phyloP scores from a whole-genome alignment of 768 basidiomycete species.

The Agaricus bisporus region DNA sequence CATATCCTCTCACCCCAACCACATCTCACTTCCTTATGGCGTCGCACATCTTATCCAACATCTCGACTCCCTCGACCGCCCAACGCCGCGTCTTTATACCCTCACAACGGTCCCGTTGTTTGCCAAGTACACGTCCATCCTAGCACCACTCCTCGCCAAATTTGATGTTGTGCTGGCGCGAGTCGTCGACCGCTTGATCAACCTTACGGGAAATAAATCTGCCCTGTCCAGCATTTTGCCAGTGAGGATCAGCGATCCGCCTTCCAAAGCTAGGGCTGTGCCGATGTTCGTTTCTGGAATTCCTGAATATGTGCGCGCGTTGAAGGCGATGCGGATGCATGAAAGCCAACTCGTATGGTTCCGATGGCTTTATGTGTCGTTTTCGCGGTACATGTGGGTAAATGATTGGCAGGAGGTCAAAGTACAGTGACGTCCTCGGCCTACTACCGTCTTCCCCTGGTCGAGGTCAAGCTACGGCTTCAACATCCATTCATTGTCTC shows the following conservation, averaged over 20 bases:
- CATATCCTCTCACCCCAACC: constrained; percentile 85
- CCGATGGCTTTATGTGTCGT: constrained; percentile 74
- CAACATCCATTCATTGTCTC: too few relatives aligned
- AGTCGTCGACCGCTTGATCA: neutral
- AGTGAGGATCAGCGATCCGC: neutral
- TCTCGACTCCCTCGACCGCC: constrained; percentile 15
- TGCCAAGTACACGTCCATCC: constrained; percentile 56
- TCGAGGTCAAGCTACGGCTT: too few relatives aligned
- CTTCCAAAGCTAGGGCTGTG: constrained; percentile 9
- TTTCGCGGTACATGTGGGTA: constrained; percentile 90
- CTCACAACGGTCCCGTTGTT: constrained; percentile 52
- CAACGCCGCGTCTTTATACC: constrained; percentile 42
- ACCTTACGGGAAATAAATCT: constrained; percentile 13
- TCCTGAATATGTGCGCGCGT: constrained; percentile 45
- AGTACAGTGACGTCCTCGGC: neutral
- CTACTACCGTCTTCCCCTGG: neutral
- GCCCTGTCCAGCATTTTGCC: constrained; percentile 9
- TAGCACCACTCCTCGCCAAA: constrained; percentile 48
- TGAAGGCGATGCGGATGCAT: constrained; percentile 70
- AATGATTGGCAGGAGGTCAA: constrained; percentile 68
- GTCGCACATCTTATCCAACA: constrained; percentile 36
- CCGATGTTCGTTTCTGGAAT: constrained; percentile 54
- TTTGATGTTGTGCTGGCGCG: constrained; percentile 26
- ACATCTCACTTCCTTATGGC: constrained; percentile 61
- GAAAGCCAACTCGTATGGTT: constrained; percentile 83